Evolutionary conservation across 148 eudicot species (phyloP), one percentile per base, ranked within the genome.

Genomic region (Vaccinium vitisidaea): DNA sequence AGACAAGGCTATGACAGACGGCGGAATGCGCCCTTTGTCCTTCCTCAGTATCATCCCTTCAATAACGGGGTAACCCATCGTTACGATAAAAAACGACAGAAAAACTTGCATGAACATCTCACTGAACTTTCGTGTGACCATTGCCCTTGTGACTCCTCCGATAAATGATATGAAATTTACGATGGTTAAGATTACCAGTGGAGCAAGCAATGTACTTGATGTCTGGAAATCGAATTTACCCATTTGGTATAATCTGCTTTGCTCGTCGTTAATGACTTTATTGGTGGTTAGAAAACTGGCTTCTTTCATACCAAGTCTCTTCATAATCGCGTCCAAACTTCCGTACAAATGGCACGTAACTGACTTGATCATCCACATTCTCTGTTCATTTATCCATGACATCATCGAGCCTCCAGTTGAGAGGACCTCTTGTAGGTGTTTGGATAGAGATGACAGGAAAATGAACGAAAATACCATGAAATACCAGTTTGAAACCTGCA

Each of bases 21-120:
- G 13, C 10, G 94, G 91, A 84, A 95, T 80, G 0, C 91, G 65
- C 8, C 95, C 96, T 23, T 61, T 86, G 82, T 92, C 95, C 85
- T 85, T 92, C 92, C 96, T 92, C 10, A 88, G 36, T 13, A 92
- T 13, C 93, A 94, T 91, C 84, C 96, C 98, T 75, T 94, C 92
- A 56, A 93, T 82, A 21, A 95, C 80, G 1, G 95, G 96, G 77
- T 83, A 89, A 55, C 86, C 87, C 87, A 95, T 59, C 12, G 86
- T 7, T 61, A 89, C 13, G 54, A 84, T 85, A 50, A 84, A 93
- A 11, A 88, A 79, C 19, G 95, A 88, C n/a, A 95, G 49, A 19
- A 91, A 18, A 43, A 82, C 36, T 86, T 95, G 98, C 2, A 63
- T 78, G 71, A 91, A 80, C 92, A 93, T 55, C 15, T 86, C 82